Conservation (phyloP, 768 basidiomycete species). For the Sarcodon aspratus region DNA sequence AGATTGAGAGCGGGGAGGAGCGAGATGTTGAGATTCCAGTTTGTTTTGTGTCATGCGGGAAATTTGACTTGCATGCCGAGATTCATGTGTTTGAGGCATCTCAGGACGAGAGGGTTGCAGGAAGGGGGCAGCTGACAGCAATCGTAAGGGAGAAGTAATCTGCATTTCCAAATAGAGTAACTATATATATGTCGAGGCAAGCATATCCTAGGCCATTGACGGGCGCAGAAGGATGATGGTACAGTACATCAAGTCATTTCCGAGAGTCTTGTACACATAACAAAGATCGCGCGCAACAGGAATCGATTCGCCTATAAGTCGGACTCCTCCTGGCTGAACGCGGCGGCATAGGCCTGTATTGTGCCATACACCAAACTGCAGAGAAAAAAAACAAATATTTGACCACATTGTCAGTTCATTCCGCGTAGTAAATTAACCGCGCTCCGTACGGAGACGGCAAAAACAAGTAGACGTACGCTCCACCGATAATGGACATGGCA, state of each 20-base stretch:
- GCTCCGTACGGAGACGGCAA: neutral
- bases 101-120: constrained; percentile 9
- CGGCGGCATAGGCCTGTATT: constrained; percentile 78
- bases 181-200: too few species aligned
- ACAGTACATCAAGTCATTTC: neutral
- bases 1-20: constrained; percentile 43
- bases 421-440: neutral
- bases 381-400: neutral
- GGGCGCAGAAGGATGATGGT: too few species aligned
- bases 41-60: constrained; percentile 64
- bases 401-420: constrained; percentile 1
- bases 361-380: constrained; percentile 78
- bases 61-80: constrained; percentile 38
- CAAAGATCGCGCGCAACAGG: too few species aligned
- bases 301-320: constrained; percentile 65
- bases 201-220: too few species aligned
- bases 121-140: constrained; percentile 31
- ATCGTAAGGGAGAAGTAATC: constrained; percentile 14
- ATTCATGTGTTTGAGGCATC: constrained; percentile 15
- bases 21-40: constrained; percentile 42
- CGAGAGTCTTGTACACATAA: neutral
- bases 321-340: constrained; percentile 72
- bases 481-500: constrained; percentile 91
- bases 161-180: too few species aligned
- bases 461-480: constrained; percentile 45